Percentiles rank a stretch among this genome's conserved stretches.
phyloP scores from a whole-genome alignment of 1,139 yeast genomes.

The Magnusiomyces suaveolens region DNA sequence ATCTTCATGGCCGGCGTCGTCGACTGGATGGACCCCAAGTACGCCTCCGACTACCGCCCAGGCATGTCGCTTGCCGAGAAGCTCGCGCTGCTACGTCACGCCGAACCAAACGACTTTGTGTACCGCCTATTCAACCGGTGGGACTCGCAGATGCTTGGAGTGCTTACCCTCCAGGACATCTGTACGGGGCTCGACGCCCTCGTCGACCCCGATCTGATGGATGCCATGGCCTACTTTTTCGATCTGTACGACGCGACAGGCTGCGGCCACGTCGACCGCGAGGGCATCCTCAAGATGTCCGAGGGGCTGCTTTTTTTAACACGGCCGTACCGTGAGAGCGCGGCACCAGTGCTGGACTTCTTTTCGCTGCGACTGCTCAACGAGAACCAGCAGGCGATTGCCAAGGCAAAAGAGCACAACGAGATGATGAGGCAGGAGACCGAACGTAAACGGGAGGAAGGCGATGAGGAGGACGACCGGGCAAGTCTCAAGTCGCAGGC shows the following conservation, averaged over 20 bases:
- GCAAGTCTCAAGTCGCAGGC: not conserved
- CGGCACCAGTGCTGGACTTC: slow-evolving; percentile 21
- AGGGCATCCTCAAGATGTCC: slow-evolving; percentile 70
- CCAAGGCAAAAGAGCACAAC: slow-evolving; percentile 8
- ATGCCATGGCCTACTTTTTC: slow-evolving; percentile 68
- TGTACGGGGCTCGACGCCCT: slow-evolving; percentile 63
- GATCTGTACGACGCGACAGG: slow-evolving; percentile 58
- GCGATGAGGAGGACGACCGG: slow-evolving; percentile 8
- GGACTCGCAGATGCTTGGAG: slow-evolving; percentile 49
- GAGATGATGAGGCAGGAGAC: slow-evolving; percentile 10
- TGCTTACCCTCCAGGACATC: slow-evolving; percentile 58
- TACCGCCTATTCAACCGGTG: slow-evolving; percentile 56
- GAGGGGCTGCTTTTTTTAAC: slow-evolving; percentile 80
- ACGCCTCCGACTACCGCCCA: slow-evolving; percentile 4
- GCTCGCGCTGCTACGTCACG: slow-evolving; percentile 9
- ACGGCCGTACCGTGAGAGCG: slow-evolving; percentile 44
- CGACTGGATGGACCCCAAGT: slow-evolving; percentile 50
- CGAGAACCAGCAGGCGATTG: slow-evolving; percentile 16
- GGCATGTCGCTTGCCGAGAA: slow-evolving; percentile 6
- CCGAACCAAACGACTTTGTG: slow-evolving; percentile 41
- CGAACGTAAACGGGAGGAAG: slow-evolving; percentile 13
- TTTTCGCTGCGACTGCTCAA: slow-evolving; percentile 18
- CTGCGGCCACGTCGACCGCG: slow-evolving; percentile 59
- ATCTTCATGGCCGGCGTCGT: slow-evolving; percentile 71
- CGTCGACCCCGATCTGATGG: slow-evolving; percentile 67